Base-by-base conservation (phyloP, 495 filamentous ascomycete genomes). In the Friedmanniomyces simplex region DNA sequence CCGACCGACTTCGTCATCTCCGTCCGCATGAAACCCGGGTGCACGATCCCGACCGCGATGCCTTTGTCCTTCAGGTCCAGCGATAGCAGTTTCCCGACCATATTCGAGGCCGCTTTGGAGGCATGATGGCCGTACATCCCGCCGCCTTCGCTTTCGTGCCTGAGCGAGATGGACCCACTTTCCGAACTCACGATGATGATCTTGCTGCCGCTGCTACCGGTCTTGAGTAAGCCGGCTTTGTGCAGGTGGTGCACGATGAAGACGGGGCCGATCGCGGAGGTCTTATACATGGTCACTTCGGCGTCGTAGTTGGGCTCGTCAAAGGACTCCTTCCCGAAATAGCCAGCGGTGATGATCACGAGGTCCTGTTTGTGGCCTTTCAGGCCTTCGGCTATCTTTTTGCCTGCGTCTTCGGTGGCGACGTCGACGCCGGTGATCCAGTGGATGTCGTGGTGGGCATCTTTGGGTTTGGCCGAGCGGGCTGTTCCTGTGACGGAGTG, bases 21-120 rank as follows among this genome's bases (percentile, higher is more conserved):
- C 18, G 84, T 87, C 48, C 84, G 71, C 83, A 89, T 86, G 66
- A 87, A 87, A 0, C 84, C 83, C 3, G 85, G 84, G 68, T 89
- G 85, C 20, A 88, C 74, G 50, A 87, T 71, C 6, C 77, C 82
- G 10, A 89, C 79, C 1, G 82, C 75, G 50, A 89, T 76, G 0
- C 76, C 80, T 42, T 81, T 72, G 0, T 77, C 73, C 66, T 83
- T 82, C 21, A 89, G 68, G 66, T 89, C 85, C 59, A 86, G 67
- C 61, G 78, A 81, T 34, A 89, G 67, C 45, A 89, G 72, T 63
- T 84, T 85, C 3, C 83, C 85, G 4, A 82, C 81, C 85, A 89
- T 89, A 66, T 88, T 89, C 54, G 84, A 66, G 3, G 84, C 85
- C 4, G 82, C 76, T 64, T 89, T 88, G 69, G 77, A 82, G 0